These are phyloP conservation scores for Venturia aucupariae DNA, from an alignment of 2,329 filamentous ascomycete genomes.

Conservation along the genomic window DNA sequence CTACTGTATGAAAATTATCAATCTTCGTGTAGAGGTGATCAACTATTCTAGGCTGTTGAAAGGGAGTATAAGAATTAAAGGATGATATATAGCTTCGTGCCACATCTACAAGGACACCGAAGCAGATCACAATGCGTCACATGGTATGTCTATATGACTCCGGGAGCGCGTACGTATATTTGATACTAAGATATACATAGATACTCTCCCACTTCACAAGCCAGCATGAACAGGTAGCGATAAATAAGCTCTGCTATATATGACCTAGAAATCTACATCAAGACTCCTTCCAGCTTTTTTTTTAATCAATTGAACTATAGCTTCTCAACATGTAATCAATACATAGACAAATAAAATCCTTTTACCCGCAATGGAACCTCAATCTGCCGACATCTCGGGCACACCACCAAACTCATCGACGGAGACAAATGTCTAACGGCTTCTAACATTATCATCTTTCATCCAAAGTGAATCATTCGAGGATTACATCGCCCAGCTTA, in stretches of 20 bases:
- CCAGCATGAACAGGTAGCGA: background rate
- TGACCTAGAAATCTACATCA: background rate
- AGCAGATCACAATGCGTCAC: background rate
- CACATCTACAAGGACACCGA: background rate
- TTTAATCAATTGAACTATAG: background rate
- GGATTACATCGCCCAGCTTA: background rate
- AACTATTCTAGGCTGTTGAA: no score
- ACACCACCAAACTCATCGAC: background rate
- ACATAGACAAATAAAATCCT: background rate
- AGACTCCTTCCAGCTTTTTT: background rate
- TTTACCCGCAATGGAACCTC: background rate
- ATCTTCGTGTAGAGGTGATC: no score
- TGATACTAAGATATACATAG: background rate
- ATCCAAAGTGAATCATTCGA: background rate
- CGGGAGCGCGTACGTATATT: background rate
- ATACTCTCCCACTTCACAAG: background rate
- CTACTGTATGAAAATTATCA: no score
- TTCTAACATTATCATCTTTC: background rate
- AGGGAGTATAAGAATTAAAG: no score
- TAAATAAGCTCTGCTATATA: background rate
- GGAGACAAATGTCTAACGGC: background rate
- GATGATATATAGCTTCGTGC: background rate
- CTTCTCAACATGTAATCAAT: background rate
- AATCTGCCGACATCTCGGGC: background rate
- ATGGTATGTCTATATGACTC: background rate